These are phyloP conservation scores for Venturia asperata DNA, from an alignment of 2,329 filamentous ascomycete genomes.

Conservation along the genomic window DNA sequence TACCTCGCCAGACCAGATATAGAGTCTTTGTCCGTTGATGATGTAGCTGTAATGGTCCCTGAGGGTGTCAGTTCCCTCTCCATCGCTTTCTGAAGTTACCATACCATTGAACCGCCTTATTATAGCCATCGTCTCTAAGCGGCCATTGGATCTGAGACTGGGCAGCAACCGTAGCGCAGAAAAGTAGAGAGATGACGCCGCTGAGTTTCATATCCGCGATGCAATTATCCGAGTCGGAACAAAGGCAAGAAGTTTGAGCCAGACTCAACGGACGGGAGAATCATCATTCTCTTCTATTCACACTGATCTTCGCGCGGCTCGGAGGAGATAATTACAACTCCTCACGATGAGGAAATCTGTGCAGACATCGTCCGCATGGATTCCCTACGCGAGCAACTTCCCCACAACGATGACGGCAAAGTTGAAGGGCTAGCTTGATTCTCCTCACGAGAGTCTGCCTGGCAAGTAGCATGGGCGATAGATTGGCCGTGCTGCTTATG, in stretches of 20 bases:
- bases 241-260: neutral
- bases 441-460: neutral
- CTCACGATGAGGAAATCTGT: neutral
- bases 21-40: constrained; percentile 45
- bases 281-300: neutral
- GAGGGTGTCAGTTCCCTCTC: neutral
- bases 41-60: constrained; percentile 49
- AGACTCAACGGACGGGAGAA: neutral
- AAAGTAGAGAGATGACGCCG: neutral
- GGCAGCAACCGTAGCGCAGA: neutral
- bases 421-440: neutral
- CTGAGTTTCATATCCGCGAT: neutral
- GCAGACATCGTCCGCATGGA: neutral
- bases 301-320: neutral
- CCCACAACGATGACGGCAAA: neutral
- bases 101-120: neutral
- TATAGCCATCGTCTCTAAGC: neutral
- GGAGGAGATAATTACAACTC: neutral
- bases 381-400: neutral
- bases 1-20: constrained; percentile 48
- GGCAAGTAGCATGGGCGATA: neutral
- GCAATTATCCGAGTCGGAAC: neutral
- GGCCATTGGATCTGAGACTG: constrained; percentile 1
- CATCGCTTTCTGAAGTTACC: neutral
- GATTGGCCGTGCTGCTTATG: neutral